Percentiles rank a stretch among this genome's conserved stretches.
Evolutionary conservation across 176 grass and related monocot genomes (phyloP).

Genomic region (Eragrostis nindensis): DNA sequence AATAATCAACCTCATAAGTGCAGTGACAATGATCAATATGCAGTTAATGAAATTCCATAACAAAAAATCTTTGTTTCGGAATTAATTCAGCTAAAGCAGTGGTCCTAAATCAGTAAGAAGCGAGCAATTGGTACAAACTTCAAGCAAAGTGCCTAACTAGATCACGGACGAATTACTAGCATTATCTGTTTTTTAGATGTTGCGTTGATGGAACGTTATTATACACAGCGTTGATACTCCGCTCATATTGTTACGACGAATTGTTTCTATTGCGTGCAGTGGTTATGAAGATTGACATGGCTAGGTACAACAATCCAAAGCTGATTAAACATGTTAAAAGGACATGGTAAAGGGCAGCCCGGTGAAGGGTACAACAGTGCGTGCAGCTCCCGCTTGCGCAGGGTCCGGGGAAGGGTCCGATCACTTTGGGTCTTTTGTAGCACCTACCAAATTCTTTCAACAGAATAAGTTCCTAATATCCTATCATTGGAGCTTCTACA

Average conservation of each 20-base stretch:
- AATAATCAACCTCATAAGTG: conserved; percentile 34
- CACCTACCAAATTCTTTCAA: not conserved
- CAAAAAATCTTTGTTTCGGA: not conserved
- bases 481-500: not conserved
- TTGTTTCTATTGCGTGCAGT: not conserved
- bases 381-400: no score
- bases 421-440: no score
- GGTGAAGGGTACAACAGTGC: no score
- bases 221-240: not conserved
- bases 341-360: not conserved
- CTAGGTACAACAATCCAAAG: not conserved
- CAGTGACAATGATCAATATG: conserved; percentile 27
- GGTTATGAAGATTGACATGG: not conserved
- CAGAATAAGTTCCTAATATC: not conserved
- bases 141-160: not conserved
- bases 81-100: not conserved
- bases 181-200: conserved; percentile 2
- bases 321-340: conserved; percentile 8
- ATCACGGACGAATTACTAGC: not conserved
- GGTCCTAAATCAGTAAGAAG: conserved; percentile 6
- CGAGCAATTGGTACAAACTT: not conserved
- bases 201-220: not conserved
- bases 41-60: conserved; percentile 27
- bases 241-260: not conserved
- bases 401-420: no score